Evolutionary conservation across 352 stramenopile genomes (phyloP).

Genomic region (Pythium rhizo-oryzae): DNA sequence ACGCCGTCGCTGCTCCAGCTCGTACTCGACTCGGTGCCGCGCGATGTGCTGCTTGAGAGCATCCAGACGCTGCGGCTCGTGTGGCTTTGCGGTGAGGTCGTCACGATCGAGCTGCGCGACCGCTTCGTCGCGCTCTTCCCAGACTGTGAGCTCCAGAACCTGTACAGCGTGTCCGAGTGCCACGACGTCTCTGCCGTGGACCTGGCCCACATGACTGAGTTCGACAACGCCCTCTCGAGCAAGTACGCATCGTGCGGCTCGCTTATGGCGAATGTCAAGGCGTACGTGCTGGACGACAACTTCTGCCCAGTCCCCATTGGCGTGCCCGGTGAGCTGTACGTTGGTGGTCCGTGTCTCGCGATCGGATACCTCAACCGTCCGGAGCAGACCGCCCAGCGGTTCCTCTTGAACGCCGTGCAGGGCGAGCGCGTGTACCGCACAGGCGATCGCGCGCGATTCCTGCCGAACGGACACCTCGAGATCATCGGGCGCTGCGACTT

Average conservation of each 20-base stretch:
- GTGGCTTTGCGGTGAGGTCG: constrained; percentile 93
- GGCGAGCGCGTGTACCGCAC: constrained; percentile 91
- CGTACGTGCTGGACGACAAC: constrained; percentile 78
- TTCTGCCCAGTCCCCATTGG: constrained; percentile 65
- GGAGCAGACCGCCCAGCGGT: constrained; percentile 76
- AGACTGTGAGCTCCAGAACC: constrained; percentile 88
- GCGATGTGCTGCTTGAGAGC: constrained; percentile 54
- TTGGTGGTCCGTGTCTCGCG: constrained; percentile 84
- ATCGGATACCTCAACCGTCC: constrained; percentile 85
- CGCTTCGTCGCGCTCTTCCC: constrained; percentile 86
- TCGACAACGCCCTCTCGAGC: constrained; percentile 68
- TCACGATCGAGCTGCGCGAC: constrained; percentile 89
- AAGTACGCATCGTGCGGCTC: constrained; percentile 90
- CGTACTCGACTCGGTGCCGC: constrained; percentile 71
- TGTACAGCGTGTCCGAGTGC: constrained; percentile 95
- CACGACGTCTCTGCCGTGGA: constrained; percentile 91
- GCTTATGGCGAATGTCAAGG: constrained; percentile 84
- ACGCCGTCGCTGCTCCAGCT: constrained; percentile 93
- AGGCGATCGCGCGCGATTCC: constrained; percentile 89
- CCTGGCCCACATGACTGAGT: constrained; percentile 71
- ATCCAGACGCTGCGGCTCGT: constrained; percentile 84
- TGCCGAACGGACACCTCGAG: constrained; percentile 91
- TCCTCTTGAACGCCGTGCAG: constrained; percentile 66
- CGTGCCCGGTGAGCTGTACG: constrained; percentile 82
- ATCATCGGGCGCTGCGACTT: constrained; percentile 94